Conservation (phyloP, 1,284 basidiomycete genomes). For the Sporisorium sorghi region DNA sequence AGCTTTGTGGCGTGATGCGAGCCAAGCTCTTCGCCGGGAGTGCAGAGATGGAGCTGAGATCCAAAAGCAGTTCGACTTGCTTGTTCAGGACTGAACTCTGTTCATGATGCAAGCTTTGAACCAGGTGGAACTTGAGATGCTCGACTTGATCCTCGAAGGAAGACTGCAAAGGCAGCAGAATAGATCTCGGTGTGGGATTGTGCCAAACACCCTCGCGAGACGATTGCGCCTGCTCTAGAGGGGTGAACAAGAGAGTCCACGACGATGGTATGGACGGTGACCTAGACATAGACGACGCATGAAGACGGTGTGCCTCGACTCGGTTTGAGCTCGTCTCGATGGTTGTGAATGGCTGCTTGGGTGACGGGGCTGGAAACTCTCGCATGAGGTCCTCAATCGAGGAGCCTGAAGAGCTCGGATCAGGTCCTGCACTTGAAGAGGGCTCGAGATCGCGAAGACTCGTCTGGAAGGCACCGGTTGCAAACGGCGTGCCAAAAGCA, state of each 20-base stretch:
- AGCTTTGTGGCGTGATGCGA: conserved; percentile 22
- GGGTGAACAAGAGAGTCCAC: conserved; percentile 26
- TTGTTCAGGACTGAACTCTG: neutral
- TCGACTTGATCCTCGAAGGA: conserved; percentile 16
- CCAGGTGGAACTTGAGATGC: neutral
- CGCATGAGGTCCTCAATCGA: neutral
- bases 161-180: conserved; percentile 16
- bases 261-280: neutral
- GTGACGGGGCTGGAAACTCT: neutral
- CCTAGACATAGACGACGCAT: neutral
- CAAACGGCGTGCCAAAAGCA: conserved; percentile 28
- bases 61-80: conserved; percentile 11
- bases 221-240: neutral
- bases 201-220: neutral
- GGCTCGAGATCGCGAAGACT: neutral
- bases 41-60: conserved; percentile 21
- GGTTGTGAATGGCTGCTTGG: neutral
- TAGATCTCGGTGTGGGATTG: neutral
- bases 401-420: neutral
- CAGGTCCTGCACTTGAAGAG: neutral
- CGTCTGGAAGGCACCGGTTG: conserved; percentile 2
- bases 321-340: neutral
- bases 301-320: conserved; percentile 9
- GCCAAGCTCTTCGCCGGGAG: conserved; percentile 9
- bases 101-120: neutral